Evolutionary conservation across 1,284 basidiomycete species (phyloP), one percentile per base, ranked within the genome.

Genomic region (Boletellus deceptivus): DNA sequence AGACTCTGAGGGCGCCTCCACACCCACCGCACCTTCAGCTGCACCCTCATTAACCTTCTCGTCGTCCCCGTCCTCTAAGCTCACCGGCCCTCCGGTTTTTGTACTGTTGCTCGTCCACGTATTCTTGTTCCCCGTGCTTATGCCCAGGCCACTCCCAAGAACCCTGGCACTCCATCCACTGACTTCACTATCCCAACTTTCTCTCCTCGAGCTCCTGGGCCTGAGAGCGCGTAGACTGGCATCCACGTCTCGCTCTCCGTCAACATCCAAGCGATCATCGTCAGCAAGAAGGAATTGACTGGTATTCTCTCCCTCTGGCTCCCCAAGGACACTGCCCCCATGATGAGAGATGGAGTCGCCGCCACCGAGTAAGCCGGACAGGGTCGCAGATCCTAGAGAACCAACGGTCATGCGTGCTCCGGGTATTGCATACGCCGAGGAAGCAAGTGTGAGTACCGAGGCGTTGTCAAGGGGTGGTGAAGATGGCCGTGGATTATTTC

Each of bases 401-500:
- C 50, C 71, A 58, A 61, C 72, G 59, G 59, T 72, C 51, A 56
- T 72, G 62, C 50, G 69, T 47, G 59, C 79, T 68, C 79, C 79
- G 11, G 84, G 82, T 44, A 86, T 74, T 0, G 82, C 93, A 67
- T 91, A 95, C 1, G 91, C 93, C 4, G 91, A 95, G 13, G 91
- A 94, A 4, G 95, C 95, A 11, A 98, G 82, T 0, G 95, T 98
- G 41, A 98, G 75, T 45, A 95, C 76, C 4, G 91, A 94, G 1
- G 95, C 95, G 64, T 98, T 94, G 65, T 96, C 93, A 22, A 84
- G 75, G 0, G 95, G 95, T 10, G 91, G 87, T 2, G 89, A 91
- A 6, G 87, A 86, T 14, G 96, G 96, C 18, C 89, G 83, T 3
- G 95, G 95, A 67, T 98, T 98, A 71, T 98, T 93, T 46, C 91